Evolutionary conservation across 257 asterid genomes (phyloP).

Genomic region (Scutellaria baicalensis): DNA sequence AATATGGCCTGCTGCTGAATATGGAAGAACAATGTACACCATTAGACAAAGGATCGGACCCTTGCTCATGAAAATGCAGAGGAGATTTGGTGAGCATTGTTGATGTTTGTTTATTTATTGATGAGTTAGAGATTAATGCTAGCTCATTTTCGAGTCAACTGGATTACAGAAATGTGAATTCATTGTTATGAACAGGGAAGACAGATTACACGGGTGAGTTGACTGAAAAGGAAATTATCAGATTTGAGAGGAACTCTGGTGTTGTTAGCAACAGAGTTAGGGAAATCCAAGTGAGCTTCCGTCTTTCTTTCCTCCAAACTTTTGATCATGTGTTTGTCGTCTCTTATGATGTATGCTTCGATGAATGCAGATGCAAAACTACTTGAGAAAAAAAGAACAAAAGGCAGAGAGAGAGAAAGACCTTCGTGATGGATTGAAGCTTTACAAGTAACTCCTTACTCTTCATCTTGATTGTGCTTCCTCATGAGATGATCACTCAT

Average conservation of each 20-base stretch:
- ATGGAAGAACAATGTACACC: slow-evolving; percentile 96
- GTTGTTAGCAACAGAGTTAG: slow-evolving; percentile 62
- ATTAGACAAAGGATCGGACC: slow-evolving; percentile 90
- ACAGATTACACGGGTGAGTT: slow-evolving; percentile 58
- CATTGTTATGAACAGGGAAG: slow-evolving; percentile 47
- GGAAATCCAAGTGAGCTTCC: slow-evolving; percentile 73
- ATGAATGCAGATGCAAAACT: slow-evolving; percentile 54
- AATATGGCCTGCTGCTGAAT: slow-evolving; percentile 99
- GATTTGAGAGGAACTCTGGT: slow-evolving; percentile 86
- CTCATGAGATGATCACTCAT: not conserved
- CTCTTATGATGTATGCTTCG: not conserved
- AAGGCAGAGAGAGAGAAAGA: slow-evolving; percentile 63
- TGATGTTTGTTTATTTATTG: not conserved
- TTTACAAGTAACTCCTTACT: slow-evolving; percentile 55
- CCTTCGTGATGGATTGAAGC: slow-evolving; percentile 78
- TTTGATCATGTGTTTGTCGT: no score
- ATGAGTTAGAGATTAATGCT: not conserved
- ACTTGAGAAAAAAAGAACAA: slow-evolving; percentile 54
- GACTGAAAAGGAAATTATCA: slow-evolving; percentile 79
- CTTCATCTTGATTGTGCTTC: not conserved
- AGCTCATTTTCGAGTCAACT: not conserved
- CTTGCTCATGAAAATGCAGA: slow-evolving; percentile 78
- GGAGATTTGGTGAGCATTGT: slow-evolving; percentile 58
- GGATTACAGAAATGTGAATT: not conserved
- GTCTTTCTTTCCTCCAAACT: no score